Base-by-base conservation (phyloP, 306 rosid genomes). In the Vicia villosa region DNA sequence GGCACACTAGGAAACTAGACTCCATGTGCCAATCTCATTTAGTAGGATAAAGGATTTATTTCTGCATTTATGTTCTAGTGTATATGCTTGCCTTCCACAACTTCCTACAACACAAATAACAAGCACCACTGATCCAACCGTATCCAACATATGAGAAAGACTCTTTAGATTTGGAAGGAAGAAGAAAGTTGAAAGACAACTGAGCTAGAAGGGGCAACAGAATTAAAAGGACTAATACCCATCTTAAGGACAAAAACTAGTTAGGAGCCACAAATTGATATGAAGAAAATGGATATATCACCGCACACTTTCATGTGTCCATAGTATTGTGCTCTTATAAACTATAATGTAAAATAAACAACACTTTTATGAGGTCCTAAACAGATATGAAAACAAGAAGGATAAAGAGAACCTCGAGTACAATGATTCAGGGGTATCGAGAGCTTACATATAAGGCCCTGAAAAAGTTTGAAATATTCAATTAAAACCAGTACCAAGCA, bases 401-500 rank as follows among this genome's bases (percentile, higher is more conserved):
- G 50, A 24, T 64, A 60, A 60, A 34, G 49, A 74, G 51, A 76
- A 86, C 86, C 85, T 68, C 64, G 75, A 37, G 74, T 28, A 62
- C 21, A 24, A 59, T 61, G 83, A 66, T 43, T 13, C 12, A 64
- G 62, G 68, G 55, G 22, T 59, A 66, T 72, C 72, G 45, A 46
- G 70, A 80, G 90, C 97, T 93, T 87, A 93, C 98, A 93, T 85
- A 88, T 90, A 93, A 12, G 98, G 98, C 69, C 98, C 98, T 93
- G 98, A 75, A 86, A 75, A 67, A 72, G 46, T 63, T 77, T 65
- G 42, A 41, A 82, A 74, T 58, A 75, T 63, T 30, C 34, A 74
- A 76, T 72, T 34, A 77, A 61, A 57, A 21, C 22, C 22, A 77
- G 55, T 15, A 40, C 66, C 68, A 74, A 68, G 61, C n/a, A 49